These are phyloP conservation scores for Cercospora sp. DNA, from an alignment of 2,329 filamentous ascomycete species.

Conservation along the genomic window DNA sequence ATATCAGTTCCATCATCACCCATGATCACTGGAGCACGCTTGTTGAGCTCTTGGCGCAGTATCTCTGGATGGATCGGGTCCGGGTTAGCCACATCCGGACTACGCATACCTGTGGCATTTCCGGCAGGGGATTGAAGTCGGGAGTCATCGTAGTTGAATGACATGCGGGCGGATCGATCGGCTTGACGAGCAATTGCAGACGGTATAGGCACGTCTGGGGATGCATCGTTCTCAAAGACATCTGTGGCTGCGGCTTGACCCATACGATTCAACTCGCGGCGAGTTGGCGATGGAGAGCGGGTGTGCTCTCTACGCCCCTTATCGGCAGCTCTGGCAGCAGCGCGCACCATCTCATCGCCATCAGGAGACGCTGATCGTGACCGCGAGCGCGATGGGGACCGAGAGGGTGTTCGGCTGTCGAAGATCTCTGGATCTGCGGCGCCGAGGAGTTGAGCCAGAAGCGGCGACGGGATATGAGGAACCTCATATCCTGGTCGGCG, in stretches of 20 bases:
- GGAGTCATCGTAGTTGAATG: slow-evolving; percentile 1
- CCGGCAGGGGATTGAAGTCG: slow-evolving; percentile 10
- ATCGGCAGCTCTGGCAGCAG: slow-evolving; percentile 8
- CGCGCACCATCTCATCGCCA: slow-evolving; percentile 7
- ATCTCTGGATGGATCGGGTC: slow-evolving; percentile 8
- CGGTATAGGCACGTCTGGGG: slow-evolving; percentile 1
- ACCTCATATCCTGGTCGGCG: slow-evolving; percentile 18
- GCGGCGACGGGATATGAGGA: slow-evolving; percentile 14
- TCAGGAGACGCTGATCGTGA: slow-evolving; percentile 11
- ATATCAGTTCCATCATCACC: slow-evolving; percentile 11
- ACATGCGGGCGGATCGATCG: slow-evolving; percentile 1
- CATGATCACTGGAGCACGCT: neutral
- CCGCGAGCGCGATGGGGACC: slow-evolving; percentile 1
- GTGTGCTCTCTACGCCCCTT: slow-evolving; percentile 6
- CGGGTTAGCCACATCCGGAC: slow-evolving; percentile 8
- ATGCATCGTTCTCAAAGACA: slow-evolving; percentile 8
- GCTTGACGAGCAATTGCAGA: slow-evolving; percentile 4
- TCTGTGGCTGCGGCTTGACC: slow-evolving; percentile 10
- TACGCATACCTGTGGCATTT: slow-evolving; percentile 14
- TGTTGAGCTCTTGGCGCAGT: slow-evolving; percentile 11
- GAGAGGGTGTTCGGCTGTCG: slow-evolving; percentile 7
- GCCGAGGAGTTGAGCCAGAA: slow-evolving; percentile 18
- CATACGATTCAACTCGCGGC: slow-evolving; percentile 7
- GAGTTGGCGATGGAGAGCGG: slow-evolving; percentile 11
- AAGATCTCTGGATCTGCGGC: slow-evolving; percentile 8